Base-by-base conservation (phyloP, 345 rosid species). In the Eucalyptus polybractea region DNA sequence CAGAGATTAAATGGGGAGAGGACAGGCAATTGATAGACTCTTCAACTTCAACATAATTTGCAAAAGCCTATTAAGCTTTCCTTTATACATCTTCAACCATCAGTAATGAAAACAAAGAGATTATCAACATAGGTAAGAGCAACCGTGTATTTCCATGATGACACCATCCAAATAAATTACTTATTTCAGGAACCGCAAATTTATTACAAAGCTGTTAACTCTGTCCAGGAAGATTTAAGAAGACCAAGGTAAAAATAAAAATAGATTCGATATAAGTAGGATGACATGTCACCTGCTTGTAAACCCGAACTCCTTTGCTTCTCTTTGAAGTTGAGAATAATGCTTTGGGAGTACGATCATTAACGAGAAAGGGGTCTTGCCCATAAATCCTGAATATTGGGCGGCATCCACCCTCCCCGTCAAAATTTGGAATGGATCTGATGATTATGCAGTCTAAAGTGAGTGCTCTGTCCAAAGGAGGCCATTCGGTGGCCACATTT, bases 381-480 rank as follows among this genome's bases (percentile, higher is more conserved):
- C 99, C 99, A 86, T 95, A 97, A 50, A 97, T 92, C 69, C 97
- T 95, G 92, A 97, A 97, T 44, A 95, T 91, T 29, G 99, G 99
- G 90, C 97, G 93, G 87, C 94, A 97, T 22, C 99, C 99, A 88
- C 96, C 98, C 86, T 93, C 94, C 81, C 95, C 95, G 87, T 92
- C 95, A 90, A 95, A 93, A 91, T 95, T 92, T 62, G 98, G 99
- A 90, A 96, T 93, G 89, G 87, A 93, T 91, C 99, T 95, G 81
- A 97, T 91, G 72, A 97, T 97, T 90, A 97, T 90, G 86, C 99
- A 97, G 90, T 97, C 99, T 97, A 96, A 89, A 89, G 94, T 94
- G 90, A 97, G 98, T 90, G 96, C 97, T 92, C 99, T 94, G 91
- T 96, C 97, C 89, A 93, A 85, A n/a, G 98, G 98, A 90, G 99